Percentiles rank a stretch among this genome's conserved stretches.
These are phyloP conservation scores for Erodium trifolium DNA, from an alignment of 441 rosid species.

Conservation along the genomic window DNA sequence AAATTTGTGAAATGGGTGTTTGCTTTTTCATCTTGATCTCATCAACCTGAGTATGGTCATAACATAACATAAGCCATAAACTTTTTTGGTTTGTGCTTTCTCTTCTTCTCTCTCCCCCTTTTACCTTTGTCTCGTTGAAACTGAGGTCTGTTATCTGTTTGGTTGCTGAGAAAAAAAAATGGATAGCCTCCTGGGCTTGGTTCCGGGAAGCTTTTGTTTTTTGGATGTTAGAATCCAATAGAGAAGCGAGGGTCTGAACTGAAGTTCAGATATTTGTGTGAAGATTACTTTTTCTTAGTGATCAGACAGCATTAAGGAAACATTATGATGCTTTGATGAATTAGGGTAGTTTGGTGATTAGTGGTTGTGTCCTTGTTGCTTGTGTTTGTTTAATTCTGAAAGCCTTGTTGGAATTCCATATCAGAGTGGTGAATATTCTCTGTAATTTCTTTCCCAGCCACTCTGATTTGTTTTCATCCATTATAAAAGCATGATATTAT, in stretches of 20 bases:
- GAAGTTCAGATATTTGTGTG: neutral
- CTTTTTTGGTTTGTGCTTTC: neutral
- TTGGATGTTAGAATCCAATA: no score
- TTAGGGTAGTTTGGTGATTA: constrained; percentile 9
- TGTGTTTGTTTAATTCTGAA: constrained; percentile 19
- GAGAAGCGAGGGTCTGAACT: neutral
- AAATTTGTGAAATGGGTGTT: no score
- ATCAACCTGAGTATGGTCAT: neutral
- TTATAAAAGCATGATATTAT: constrained; percentile 34
- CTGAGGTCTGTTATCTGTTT: neutral
- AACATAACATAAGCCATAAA: neutral
- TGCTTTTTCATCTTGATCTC: neutral
- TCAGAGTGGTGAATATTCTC: constrained; percentile 42
- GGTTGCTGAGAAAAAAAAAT: constrained; percentile 12
- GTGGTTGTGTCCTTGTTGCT: constrained; percentile 9
- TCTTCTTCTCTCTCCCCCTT: neutral
- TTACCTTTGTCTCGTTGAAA: neutral
- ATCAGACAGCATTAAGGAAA: constrained; percentile 22
- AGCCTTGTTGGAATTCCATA: constrained; percentile 50
- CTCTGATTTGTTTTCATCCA: constrained; percentile 29
- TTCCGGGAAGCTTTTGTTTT: no score
- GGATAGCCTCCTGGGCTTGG: neutral
- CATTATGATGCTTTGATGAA: neutral
- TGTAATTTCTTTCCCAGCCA: constrained; percentile 29
- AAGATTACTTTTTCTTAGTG: constrained; percentile 22